A percentile compares a stretch with the other conserved stretches of the same genome.
Conservation (phyloP, 108 stramenopile species). For the Poteriospumella lacustris region DNA sequence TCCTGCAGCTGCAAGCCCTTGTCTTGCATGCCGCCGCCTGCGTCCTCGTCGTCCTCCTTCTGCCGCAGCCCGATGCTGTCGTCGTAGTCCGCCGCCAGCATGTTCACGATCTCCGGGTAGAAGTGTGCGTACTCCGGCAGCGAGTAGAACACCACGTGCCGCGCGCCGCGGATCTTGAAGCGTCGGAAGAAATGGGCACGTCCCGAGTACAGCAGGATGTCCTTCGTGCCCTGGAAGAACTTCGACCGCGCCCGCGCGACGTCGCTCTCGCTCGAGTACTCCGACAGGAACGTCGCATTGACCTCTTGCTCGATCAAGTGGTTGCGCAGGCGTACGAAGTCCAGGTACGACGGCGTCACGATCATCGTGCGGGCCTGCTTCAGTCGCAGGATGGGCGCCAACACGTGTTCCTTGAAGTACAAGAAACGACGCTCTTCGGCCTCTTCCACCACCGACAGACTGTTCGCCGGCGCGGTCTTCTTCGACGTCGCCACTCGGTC, state of each 20-base stretch:
- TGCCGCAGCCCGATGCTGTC: too few species aligned
- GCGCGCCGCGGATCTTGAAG: conserved; percentile 75
- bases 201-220: conserved; percentile 87
- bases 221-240: conserved; percentile 80
- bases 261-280: conserved; percentile 77
- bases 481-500: too few species aligned
- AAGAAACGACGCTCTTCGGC: conserved; percentile 61
- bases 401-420: conserved; percentile 70
- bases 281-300: conserved; percentile 69
- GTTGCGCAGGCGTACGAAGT: conserved; percentile 82
- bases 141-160: conserved; percentile 79
- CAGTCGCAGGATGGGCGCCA: conserved; percentile 64
- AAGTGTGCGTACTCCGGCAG: conserved; percentile 84
- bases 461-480: too few species aligned
- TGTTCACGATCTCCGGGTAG: conserved; percentile 76
- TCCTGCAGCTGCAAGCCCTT: neutral
- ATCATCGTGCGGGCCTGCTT: conserved; percentile 80
- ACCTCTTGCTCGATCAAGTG: conserved; percentile 63
- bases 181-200: conserved; percentile 83
- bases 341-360: conserved; percentile 84
- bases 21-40: neutral
- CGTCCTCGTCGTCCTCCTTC: conserved; percentile 31
- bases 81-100: conserved; percentile 52
- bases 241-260: conserved; percentile 70
- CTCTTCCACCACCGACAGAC: neutral